Evolutionary conservation across 2,329 filamentous ascomycete genomes (phyloP).

Genomic region (Chrysoporthe austroafricana): DNA sequence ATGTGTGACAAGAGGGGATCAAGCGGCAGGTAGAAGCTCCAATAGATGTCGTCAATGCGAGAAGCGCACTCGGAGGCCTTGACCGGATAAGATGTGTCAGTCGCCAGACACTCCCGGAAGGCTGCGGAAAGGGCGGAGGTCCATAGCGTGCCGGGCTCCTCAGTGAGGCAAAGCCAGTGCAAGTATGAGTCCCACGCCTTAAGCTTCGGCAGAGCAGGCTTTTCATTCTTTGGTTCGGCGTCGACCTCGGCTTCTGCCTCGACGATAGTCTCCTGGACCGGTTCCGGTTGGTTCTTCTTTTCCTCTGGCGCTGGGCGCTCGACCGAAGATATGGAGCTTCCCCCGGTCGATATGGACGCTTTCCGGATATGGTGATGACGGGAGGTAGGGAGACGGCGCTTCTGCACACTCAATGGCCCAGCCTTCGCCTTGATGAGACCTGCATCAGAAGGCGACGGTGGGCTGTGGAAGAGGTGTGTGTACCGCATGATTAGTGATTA

Average conservation of each 20-base stretch:
- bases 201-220: slow-evolving; percentile 15
- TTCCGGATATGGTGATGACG: slow-evolving; percentile 25
- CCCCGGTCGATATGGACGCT: slow-evolving; percentile 21
- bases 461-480: slow-evolving; percentile 22
- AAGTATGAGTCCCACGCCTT: slow-evolving; percentile 27
- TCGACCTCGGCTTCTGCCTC: slow-evolving; percentile 18
- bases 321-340: slow-evolving; percentile 13
- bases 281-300: not conserved
- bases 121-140: slow-evolving; percentile 24
- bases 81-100: not conserved
- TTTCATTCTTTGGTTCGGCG: not conserved
- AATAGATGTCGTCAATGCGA: slow-evolving; percentile 29
- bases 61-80: slow-evolving; percentile 23
- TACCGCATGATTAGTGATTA: slow-evolving; percentile 24
- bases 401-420: slow-evolving; percentile 17
- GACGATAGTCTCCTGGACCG: slow-evolving; percentile 21
- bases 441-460: slow-evolving; percentile 24
- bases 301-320: not conserved
- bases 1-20: slow-evolving; percentile 23
- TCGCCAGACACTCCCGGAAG: slow-evolving; percentile 22
- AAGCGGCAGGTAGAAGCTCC: slow-evolving; percentile 28
- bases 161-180: slow-evolving; percentile 26
- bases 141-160: slow-evolving; percentile 27
- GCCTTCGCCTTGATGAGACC: slow-evolving; percentile 24
- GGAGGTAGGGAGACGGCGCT: slow-evolving; percentile 25